Evolutionary conservation across 352 stramenopile species (phyloP).

Genomic region (Phytophthora pseudosyringae): DNA sequence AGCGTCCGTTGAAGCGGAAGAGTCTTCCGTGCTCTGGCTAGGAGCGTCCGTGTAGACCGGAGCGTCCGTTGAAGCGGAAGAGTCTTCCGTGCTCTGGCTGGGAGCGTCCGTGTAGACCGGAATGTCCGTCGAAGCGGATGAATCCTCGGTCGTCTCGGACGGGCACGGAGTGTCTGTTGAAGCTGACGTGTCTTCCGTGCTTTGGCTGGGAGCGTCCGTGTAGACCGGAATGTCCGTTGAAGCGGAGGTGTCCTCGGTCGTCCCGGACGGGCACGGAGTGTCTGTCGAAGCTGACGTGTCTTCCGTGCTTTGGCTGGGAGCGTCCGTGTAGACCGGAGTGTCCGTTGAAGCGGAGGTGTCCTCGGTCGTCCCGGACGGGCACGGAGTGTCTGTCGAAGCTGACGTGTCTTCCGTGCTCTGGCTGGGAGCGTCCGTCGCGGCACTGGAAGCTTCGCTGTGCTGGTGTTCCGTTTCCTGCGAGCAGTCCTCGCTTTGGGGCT

Average conservation of each 20-base stretch:
- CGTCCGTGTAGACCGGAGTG: not conserved
- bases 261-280: too few species aligned
- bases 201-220: not conserved
- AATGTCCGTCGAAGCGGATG: too few species aligned
- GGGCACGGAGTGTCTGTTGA: too few species aligned
- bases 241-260: too few species aligned
- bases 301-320: constrained; percentile 5
- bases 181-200: not conserved
- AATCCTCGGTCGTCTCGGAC: too few species aligned
- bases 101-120: not conserved
- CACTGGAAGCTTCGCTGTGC: constrained; percentile 2
- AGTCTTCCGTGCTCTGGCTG: constrained; percentile 4
- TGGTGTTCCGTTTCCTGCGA: not conserved
- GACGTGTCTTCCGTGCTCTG: constrained; percentile 4
- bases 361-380: too few species aligned
- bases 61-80: too few species aligned
- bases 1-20: too few species aligned
- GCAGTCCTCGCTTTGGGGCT: constrained; percentile 2
- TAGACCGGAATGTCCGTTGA: not conserved
- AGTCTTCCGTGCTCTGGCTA: too few species aligned
- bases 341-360: too few species aligned
- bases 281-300: not conserved
- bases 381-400: too few species aligned
- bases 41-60: not conserved
- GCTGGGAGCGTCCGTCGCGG: constrained; percentile 5